phyloP scores from a whole-genome alignment of 2,329 filamentous ascomycete species.

The Bipolaris gigantea region DNA sequence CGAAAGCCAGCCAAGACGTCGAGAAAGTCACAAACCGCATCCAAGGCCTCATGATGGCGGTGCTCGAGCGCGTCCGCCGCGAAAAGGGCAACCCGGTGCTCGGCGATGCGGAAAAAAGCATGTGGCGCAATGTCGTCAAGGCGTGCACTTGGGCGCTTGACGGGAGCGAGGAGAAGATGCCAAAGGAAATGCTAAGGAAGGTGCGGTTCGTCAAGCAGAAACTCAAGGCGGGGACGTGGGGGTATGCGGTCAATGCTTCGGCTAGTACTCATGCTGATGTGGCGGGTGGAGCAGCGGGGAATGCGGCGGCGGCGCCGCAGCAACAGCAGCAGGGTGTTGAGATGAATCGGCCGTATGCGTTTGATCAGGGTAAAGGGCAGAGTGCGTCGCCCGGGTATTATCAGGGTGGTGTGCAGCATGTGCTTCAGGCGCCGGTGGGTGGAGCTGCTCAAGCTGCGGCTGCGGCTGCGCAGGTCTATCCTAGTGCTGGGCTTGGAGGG shows the following conservation, averaged over 20 bases:
- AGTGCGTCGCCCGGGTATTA: neutral
- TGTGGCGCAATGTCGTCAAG: slow-evolving; percentile 31
- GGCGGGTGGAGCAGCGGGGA: neutral
- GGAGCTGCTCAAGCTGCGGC: slow-evolving; percentile 3
- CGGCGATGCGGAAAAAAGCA: slow-evolving; percentile 15
- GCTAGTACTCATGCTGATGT: no score
- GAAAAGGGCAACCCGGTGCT: slow-evolving; percentile 27
- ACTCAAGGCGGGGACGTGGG: slow-evolving; percentile 30
- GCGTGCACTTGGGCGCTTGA: slow-evolving; percentile 32
- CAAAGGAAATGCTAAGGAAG: slow-evolving; percentile 29
- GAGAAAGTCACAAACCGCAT: slow-evolving; percentile 28
- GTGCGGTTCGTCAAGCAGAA: slow-evolving; percentile 31
- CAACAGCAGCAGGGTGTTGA: neutral
- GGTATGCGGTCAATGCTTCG: slow-evolving; percentile 12
- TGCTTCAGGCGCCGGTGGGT: neutral
- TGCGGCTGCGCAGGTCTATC: slow-evolving; percentile 1
- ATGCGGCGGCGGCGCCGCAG: neutral
- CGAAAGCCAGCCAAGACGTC: slow-evolving; percentile 10
- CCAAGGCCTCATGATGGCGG: slow-evolving; percentile 38
- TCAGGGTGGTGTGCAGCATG: neutral
- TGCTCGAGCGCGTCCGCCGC: slow-evolving; percentile 30
- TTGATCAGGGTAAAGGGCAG: slow-evolving; percentile 2
- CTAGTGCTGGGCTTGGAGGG: neutral
- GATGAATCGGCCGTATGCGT: slow-evolving; percentile 12
- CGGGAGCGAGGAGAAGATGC: slow-evolving; percentile 30